Conservation (phyloP, 1,139 yeast species). For the Kodamaea suecica region DNA sequence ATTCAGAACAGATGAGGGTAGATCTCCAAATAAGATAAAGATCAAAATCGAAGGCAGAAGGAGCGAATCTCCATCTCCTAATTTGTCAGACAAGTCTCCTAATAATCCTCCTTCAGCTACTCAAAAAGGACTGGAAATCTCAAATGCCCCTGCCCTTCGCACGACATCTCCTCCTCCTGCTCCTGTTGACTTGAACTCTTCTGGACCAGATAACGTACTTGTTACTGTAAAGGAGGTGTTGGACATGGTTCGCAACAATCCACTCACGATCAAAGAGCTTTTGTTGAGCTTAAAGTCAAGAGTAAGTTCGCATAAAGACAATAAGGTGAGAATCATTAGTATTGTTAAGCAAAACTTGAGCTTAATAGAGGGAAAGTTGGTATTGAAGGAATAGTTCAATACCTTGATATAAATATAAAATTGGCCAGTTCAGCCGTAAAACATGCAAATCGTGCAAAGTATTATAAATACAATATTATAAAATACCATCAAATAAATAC, state of each 20-base stretch:
- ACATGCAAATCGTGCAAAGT: no score
- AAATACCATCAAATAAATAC: no score
- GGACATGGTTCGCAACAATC: conserved; percentile 57
- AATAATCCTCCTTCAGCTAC: conserved; percentile 7
- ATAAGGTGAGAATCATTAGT: conserved; percentile 62
- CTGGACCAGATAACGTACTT: conserved; percentile 42
- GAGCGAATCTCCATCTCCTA: conserved; percentile 20
- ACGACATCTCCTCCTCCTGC: conserved; percentile 10
- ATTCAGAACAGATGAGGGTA: conserved; percentile 29
- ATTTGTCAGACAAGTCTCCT: neutral
- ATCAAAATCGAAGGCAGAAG: conserved; percentile 14
- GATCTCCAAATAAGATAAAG: conserved; percentile 15
- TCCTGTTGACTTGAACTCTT: conserved; percentile 29
- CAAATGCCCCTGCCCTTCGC: no score
- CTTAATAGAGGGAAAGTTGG: conserved; percentile 64
- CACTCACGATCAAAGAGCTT: conserved; percentile 64
- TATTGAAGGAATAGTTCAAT: conserved; percentile 51
- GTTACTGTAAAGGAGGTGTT: conserved; percentile 74
- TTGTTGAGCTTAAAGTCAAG: conserved; percentile 60
- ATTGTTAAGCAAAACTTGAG: conserved; percentile 68
- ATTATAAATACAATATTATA: no score
- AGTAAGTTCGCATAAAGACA: conserved; percentile 66
- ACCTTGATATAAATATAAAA: no score
- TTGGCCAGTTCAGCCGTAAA: no score
- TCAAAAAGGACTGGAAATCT: no score